A percentile compares a stretch with the other conserved stretches of the same genome.
Conservation (phyloP, 2,329 filamentous ascomycete species). For the Onygenales sp. region DNA sequence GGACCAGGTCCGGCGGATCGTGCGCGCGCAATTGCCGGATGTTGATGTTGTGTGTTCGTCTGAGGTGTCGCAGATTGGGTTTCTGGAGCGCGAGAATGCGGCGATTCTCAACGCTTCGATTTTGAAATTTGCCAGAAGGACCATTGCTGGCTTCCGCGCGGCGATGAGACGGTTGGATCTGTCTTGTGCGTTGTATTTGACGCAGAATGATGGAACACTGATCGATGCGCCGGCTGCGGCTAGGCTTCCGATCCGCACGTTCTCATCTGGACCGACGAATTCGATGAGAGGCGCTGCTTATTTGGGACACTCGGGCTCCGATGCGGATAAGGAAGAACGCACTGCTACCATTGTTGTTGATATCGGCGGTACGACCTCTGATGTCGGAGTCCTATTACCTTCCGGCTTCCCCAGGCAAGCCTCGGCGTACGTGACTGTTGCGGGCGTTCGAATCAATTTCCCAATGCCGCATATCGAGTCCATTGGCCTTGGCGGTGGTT, state of each 20-base stretch:
- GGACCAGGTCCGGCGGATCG: conserved; percentile 38
- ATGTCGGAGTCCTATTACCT: conserved; percentile 48
- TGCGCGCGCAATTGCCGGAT: conserved; percentile 35
- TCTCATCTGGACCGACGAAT: conserved; percentile 44
- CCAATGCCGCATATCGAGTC: conserved; percentile 48
- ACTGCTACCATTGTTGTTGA: conserved; percentile 42
- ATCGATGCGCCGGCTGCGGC: conserved; percentile 38
- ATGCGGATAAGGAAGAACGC: conserved; percentile 1
- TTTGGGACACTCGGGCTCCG: conserved; percentile 11
- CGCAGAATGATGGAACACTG: conserved; percentile 44
- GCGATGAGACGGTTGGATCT: conserved; percentile 38
- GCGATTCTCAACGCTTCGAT: conserved; percentile 43
- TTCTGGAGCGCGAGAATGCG: conserved; percentile 44
- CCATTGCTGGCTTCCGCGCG: conserved; percentile 36
- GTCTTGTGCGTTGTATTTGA: conserved; percentile 40
- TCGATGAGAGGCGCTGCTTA: conserved; percentile 43
- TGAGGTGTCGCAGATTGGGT: conserved; percentile 41
- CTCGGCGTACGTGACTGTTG: conserved; percentile 48
- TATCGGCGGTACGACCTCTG: conserved; percentile 53
- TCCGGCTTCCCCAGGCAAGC: conserved; percentile 54
- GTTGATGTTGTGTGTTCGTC: conserved; percentile 44
- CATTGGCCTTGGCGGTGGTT: conserved; percentile 50
- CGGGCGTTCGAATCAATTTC: conserved; percentile 51
- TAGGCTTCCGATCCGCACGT: conserved; percentile 42
- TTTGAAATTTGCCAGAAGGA: conserved; percentile 36